These are phyloP conservation scores for Schwanniomyces occidentalis DNA, from an alignment of 805 yeast species.

Conservation along the genomic window DNA sequence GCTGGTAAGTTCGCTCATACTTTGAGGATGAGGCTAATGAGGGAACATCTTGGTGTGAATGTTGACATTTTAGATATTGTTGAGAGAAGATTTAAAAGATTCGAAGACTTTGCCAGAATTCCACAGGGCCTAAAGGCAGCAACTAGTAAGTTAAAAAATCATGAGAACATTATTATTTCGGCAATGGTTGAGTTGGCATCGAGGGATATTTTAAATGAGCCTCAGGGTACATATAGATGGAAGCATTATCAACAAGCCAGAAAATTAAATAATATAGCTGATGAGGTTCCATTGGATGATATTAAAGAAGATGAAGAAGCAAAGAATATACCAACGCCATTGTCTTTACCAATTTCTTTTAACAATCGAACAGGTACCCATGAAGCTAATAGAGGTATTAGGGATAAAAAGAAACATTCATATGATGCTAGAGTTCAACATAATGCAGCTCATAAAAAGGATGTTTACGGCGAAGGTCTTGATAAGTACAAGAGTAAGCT, in stretches of 20 bases:
- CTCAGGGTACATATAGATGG: constrained; percentile 52
- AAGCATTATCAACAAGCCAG: constrained; percentile 25
- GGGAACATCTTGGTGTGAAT: constrained; percentile 95
- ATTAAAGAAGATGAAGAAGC: constrained; percentile 24
- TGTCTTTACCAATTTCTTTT: constrained; percentile 58
- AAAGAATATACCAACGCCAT: constrained; percentile 28
- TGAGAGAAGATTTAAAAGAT: constrained; percentile 63
- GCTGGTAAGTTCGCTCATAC: constrained; percentile 91
- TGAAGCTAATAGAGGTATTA: constrained; percentile 77
- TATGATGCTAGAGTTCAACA: constrained; percentile 79
- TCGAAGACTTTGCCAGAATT: constrained; percentile 47
- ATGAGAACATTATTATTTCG: constrained; percentile 43
- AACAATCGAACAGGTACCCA: constrained; percentile 79
- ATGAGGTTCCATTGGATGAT: constrained; percentile 24
- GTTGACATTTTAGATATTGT: constrained; percentile 82
- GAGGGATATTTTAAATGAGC: constrained; percentile 58
- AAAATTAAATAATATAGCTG: constrained; percentile 12
- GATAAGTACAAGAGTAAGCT: constrained; percentile 58
- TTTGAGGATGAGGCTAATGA: constrained; percentile 85
- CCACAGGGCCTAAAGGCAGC: constrained; percentile 44
- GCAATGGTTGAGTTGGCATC: constrained; percentile 77
- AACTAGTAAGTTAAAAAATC: constrained; percentile 39
- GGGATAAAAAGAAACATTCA: constrained; percentile 80
- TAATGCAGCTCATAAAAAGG: constrained; percentile 61
- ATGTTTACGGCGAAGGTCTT: constrained; percentile 74